A percentile compares a stretch with the other conserved stretches of the same genome.
Evolutionary conservation across 2,329 filamentous ascomycete genomes (phyloP).

Genomic region (Tricladium varicosporioides): DNA sequence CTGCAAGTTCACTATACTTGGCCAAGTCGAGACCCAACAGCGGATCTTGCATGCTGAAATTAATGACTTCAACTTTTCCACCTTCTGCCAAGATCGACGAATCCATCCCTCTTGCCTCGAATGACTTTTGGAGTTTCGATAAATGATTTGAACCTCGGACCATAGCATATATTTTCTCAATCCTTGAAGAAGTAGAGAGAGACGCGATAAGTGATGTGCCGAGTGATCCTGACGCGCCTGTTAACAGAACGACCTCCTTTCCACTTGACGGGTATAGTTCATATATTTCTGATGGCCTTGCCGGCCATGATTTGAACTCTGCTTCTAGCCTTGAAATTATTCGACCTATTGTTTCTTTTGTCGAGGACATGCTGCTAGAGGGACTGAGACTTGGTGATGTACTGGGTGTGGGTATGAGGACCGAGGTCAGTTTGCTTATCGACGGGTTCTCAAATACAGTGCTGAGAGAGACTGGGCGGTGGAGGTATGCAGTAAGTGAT

Average conservation of each 20-base stretch:
- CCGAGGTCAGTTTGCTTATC: constrained; percentile 23
- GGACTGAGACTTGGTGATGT: constrained; percentile 1
- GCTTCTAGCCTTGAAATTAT: constrained; percentile 26
- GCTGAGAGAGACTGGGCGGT: constrained; percentile 27
- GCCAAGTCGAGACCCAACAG: constrained; percentile 28
- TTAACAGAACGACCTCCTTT: constrained; percentile 26
- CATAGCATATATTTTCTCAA: constrained; percentile 28
- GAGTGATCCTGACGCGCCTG: constrained; percentile 28
- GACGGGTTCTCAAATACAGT: constrained; percentile 32
- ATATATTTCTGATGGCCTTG: neutral
- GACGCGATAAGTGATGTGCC: constrained; percentile 26
- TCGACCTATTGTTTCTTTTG: constrained; percentile 20
- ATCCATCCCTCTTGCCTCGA: constrained; percentile 20
- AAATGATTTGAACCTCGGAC: constrained; percentile 22
- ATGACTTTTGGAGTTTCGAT: constrained; percentile 15
- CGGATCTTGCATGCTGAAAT: constrained; percentile 31
- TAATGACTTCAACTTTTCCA: constrained; percentile 26
- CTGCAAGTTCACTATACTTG: constrained; percentile 24
- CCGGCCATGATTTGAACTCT: constrained; percentile 26
- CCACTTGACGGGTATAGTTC: constrained; percentile 7
- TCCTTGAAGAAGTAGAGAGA: constrained; percentile 16
- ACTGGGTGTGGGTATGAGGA: constrained; percentile 7
- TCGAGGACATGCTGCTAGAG: neutral
- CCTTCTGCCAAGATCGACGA: constrained; percentile 19
- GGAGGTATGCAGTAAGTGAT: constrained; percentile 24